A percentile compares a stretch with the other conserved stretches of the same genome.
These are phyloP conservation scores for Amanita molliuscula DNA, from an alignment of 768 basidiomycete genomes.

Conservation along the genomic window DNA sequence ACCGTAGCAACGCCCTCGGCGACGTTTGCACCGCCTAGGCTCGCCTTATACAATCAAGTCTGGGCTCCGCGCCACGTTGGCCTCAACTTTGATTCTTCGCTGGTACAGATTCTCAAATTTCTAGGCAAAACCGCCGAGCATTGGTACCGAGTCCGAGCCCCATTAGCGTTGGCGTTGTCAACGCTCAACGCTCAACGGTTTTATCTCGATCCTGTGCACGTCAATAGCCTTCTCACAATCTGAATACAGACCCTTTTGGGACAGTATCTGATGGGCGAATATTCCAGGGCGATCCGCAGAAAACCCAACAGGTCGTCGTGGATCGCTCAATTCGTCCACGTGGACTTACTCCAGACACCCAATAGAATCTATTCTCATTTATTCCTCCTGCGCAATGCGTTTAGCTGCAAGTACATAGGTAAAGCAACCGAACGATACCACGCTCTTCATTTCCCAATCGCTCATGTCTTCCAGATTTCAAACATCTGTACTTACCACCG, in stretches of 20 bases:
- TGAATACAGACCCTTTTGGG: conserved; percentile 16
- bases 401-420: conserved; percentile 1
- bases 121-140: not conserved
- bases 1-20: not conserved
- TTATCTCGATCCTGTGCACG: not conserved
- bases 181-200: not conserved
- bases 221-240: conserved; percentile 12
- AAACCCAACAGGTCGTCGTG: conserved; percentile 18
- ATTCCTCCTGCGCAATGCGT: not conserved
- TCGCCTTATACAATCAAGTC: not conserved
- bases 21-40: not conserved
- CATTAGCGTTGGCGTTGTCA: too few relatives aligned
- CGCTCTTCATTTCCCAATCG: not conserved
- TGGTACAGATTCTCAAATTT: not conserved
- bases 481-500: conserved; percentile 14
- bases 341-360: conserved; percentile 3
- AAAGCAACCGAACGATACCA: not conserved
- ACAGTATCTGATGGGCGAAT: conserved; percentile 14
- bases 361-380: not conserved
- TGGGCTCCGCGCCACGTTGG: not conserved
- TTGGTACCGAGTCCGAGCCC: too few relatives aligned
- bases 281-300: conserved; percentile 28
- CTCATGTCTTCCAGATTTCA: conserved; percentile 23
- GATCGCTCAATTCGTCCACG: conserved; percentile 17
- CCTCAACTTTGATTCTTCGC: not conserved